Evolutionary conservation across 1,284 basidiomycete genomes (phyloP), one percentile per base, ranked within the genome.

Genomic region (Cryptococcus maquisensis): DNA sequence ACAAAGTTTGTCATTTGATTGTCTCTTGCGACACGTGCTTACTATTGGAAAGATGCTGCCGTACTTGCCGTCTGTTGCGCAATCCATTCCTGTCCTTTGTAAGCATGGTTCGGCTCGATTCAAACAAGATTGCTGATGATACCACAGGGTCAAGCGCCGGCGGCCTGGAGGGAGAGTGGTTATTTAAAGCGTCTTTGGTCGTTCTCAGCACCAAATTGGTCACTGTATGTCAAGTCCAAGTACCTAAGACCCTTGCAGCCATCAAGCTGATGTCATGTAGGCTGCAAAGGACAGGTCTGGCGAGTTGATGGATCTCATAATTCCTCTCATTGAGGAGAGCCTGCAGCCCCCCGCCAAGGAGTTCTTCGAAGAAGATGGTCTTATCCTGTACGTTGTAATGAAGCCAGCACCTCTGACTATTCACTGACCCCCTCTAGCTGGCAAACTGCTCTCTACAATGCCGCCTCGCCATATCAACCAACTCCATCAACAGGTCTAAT

Each of bases 41-140:
- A 38, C 16, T 13, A 23, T 47, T 8, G 9, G 9, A n/a, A 32
- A 91, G 84, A 86, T 93, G 52, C 72, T 84, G 15, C 88, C 88
- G 0, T 83, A 84, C 59, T 78, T 86, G 21, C 74, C 78, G 15
- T 78, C 81, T n/a, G 83, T 94, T 37, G 81, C 83, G 12, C 81
- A 80, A 51, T 82, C 86, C 4, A 79, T 94, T 5, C 89, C 90
- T 4, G 77, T 80, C 57, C 78, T 93, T 36, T 95, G 91, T 90
- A 68, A 67, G 86, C 74, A 44, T 4, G 15, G 7, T 4, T 26
- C 12, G 37, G 9, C 18, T 13, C 4, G 9, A 26, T 20, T 26
- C 12, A 15, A 26, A n/a, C 8, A 1, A 18, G 10, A 38, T 9
- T 37, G 20, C 23, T 48, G 18, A 48, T 51, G 18, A 52, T 20